phyloP scores from a whole-genome alignment of 345 rosid species.

The Lumnitzera littorea region DNA sequence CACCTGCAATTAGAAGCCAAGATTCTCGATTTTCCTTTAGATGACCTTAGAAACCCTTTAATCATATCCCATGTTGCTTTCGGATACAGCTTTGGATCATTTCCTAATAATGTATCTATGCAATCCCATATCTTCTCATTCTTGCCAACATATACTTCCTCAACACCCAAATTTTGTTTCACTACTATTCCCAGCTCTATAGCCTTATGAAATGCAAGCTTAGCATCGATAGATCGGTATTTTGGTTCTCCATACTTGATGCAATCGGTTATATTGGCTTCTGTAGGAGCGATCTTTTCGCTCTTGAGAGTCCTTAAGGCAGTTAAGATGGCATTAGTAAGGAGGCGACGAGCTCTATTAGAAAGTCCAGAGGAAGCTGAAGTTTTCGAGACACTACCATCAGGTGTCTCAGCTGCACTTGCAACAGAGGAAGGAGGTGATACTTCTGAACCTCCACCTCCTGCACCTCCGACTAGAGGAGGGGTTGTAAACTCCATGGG shows the following conservation, averaged over 20 bases:
- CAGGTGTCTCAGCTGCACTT: too few species aligned
- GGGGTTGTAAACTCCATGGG: slow-evolving; percentile 8
- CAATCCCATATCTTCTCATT: slow-evolving; percentile 37
- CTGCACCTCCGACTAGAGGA: slow-evolving; percentile 10
- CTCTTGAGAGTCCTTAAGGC: slow-evolving; percentile 30
- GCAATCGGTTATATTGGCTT: slow-evolving; percentile 32
- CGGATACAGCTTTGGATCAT: slow-evolving; percentile 16
- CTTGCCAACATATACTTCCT: slow-evolving; percentile 31
- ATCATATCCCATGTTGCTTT: slow-evolving; percentile 27
- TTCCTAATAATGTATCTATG: slow-evolving; percentile 27
- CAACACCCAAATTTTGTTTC: slow-evolving; percentile 22
- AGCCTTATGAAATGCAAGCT: slow-evolving; percentile 33
- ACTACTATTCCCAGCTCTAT: slow-evolving; percentile 30
- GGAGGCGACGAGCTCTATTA: slow-evolving; percentile 1
- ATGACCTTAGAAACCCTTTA: slow-evolving; percentile 21
- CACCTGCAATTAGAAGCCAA: slow-evolving; percentile 41
- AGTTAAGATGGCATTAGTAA: slow-evolving; percentile 28
- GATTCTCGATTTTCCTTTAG: slow-evolving; percentile 28
- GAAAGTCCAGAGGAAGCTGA: too few species aligned
- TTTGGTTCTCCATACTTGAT: slow-evolving; percentile 31
- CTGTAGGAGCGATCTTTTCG: slow-evolving; percentile 33
- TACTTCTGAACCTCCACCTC: slow-evolving; percentile 15
- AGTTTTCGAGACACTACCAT: too few species aligned
- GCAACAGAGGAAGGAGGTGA: neutral
- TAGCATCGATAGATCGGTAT: slow-evolving; percentile 23